Base-by-base conservation (phyloP, 805 yeast species). In the Candida yuanshanica region DNA sequence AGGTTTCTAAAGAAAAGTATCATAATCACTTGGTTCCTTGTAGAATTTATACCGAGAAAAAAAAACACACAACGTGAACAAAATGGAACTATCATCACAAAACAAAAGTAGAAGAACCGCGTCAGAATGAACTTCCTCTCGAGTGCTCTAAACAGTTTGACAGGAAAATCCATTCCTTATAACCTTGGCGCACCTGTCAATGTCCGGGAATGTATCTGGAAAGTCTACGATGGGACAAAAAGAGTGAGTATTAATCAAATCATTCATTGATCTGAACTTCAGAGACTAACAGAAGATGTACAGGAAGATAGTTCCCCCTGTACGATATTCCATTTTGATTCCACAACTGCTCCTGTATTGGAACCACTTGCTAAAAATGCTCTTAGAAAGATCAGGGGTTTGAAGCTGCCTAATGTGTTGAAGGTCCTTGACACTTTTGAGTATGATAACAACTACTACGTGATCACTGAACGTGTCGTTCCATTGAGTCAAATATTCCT, bases 341-440 rank as follows among this genome's bases (percentile, higher is more conserved):
- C 74, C 34, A 66, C 55, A 38, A 64, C 69, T 37, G 65, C 71
- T 8, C 51, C 51, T 17, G 61, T 59, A 32, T 61, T 46, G 38
- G 41, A 57, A 10, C 60, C 63, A 7, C 50, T 72, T 32, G 80
- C 77, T 7, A 58, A 55, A 37, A 77, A 75, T 53, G 65, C 70
- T 41, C 58, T 64, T 13, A 63, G 56, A 35, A 69, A 75, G 53
- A 64, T 77, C 47, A 77, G 79, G 54, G 66, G 76, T 17, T 65
- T 85, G 51, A 71, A 79, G 43, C 65, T 82, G 12, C 96, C 95
- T 0, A 89, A 90, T 0, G 71, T 85, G 10, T 62, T 86, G 37
- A 65, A 70, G 32, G 69, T 77, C 16, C 53, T 82, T 5, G 95
- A 86, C 48, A 72, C 81, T 14, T 68, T 77, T 33, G 88, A 83